Percentiles rank a stretch among this genome's conserved stretches.
Conservation (phyloP, 1,284 basidiomycete genomes). For the Microbotryum scabiosae region DNA sequence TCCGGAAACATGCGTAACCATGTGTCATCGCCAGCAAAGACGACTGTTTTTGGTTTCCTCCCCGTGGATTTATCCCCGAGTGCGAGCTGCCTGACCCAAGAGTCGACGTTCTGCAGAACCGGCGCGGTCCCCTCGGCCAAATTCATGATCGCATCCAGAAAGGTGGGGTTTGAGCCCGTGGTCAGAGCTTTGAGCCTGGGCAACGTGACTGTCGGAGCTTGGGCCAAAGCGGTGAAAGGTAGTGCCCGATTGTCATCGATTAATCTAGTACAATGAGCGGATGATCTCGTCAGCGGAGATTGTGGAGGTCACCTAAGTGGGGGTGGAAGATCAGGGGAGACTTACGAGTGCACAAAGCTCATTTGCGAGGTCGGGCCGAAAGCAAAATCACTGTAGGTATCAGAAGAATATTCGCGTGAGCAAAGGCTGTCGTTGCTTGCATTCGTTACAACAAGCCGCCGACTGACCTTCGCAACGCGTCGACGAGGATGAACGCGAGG, state of each 20-base stretch:
- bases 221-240: conserved; percentile 28
- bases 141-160: conserved; percentile 32
- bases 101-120: not conserved
- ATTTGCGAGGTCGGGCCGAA: conserved; percentile 18
- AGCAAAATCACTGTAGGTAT: conserved; percentile 26
- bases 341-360: conserved; percentile 22
- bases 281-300: not conserved
- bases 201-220: conserved; percentile 32
- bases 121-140: conserved; percentile 7
- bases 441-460: too few species aligned
- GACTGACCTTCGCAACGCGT: conserved; percentile 30
- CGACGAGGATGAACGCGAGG: conserved; percentile 31
- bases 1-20: conserved; percentile 30
- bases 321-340: not conserved
- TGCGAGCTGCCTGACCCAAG: conserved; percentile 4
- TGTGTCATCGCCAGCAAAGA: conserved; percentile 32
- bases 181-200: conserved; percentile 32
- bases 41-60: conserved; percentile 1
- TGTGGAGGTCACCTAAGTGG: not conserved
- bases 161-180: conserved; percentile 31
- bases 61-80: not conserved
- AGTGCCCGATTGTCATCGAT: conserved; percentile 16
- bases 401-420: not conserved
- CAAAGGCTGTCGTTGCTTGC: not conserved
- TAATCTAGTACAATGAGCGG: conserved; percentile 8